These are phyloP conservation scores for Dothidotthia symphoricarpi DNA, from an alignment of 2,329 filamentous ascomycete species.

Conservation along the genomic window DNA sequence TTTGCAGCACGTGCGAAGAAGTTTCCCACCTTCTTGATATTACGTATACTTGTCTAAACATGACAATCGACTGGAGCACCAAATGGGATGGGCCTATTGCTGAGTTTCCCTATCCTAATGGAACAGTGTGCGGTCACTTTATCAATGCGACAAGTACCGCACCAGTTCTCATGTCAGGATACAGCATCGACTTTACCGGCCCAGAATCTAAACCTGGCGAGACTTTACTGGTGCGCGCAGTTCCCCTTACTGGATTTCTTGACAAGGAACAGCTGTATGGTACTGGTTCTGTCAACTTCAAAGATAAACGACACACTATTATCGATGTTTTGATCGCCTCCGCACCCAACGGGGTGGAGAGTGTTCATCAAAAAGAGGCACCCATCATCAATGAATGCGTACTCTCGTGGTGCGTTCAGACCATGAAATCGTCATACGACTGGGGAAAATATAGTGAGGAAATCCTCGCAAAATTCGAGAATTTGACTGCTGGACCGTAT, in stretches of 20 bases:
- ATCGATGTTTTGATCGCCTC: conserved; percentile 14
- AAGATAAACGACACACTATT: conserved; percentile 16
- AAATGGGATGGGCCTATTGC: neutral
- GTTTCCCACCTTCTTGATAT: conserved; percentile 7
- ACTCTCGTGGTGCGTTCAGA: conserved; percentile 30
- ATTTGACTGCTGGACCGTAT: conserved; percentile 7
- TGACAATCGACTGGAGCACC: conserved; percentile 16
- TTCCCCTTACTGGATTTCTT: conserved; percentile 9
- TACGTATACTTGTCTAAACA: conserved; percentile 7
- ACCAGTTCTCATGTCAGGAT: conserved; percentile 22
- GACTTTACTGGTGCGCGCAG: conserved; percentile 8
- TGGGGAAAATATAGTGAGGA: conserved; percentile 20
- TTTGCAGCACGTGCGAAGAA: conserved; percentile 17
- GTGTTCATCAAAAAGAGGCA: conserved; percentile 8
- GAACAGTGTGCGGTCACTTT: conserved; percentile 27
- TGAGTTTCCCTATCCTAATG: conserved; percentile 11
- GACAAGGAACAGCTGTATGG: conserved; percentile 4
- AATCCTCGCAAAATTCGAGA: conserved; percentile 1
- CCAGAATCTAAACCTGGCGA: conserved; percentile 7
- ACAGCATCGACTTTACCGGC: conserved; percentile 1
- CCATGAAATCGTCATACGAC: conserved; percentile 22
- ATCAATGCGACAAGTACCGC: conserved; percentile 15
- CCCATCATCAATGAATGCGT: conserved; percentile 24
- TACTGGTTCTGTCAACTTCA: conserved; percentile 20
- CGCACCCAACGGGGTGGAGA: neutral